These are phyloP conservation scores for Heimioporus sp. DNA, from an alignment of 768 basidiomycete species.

Conservation along the genomic window DNA sequence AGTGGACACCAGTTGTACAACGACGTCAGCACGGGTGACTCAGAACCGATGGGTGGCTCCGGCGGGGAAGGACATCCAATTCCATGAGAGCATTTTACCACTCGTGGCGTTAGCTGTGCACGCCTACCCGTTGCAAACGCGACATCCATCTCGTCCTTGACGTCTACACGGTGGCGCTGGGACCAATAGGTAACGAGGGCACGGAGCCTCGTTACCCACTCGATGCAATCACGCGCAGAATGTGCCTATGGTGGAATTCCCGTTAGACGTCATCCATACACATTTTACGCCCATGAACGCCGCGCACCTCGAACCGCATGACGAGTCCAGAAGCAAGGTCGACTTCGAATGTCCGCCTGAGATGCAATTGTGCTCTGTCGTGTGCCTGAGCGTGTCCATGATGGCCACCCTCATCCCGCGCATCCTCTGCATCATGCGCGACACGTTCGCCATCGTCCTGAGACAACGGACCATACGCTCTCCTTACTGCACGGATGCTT, in stretches of 20 bases:
- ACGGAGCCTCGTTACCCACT: constrained; percentile 82
- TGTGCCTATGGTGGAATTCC: constrained; percentile 46
- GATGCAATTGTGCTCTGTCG: constrained; percentile 47
- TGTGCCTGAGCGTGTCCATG: constrained; percentile 41
- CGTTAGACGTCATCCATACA: neutral
- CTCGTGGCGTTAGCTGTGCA: constrained; percentile 59
- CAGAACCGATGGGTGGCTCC: constrained; percentile 52
- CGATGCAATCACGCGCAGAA: constrained; percentile 62
- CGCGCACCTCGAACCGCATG: constrained; percentile 72
- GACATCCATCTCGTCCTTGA: constrained; percentile 78
- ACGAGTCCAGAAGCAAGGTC: constrained; percentile 65
- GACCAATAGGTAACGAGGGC: constrained; percentile 79
- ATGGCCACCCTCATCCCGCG: constrained; percentile 66
- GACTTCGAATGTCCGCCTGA: constrained; percentile 77
- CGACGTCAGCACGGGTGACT: constrained; percentile 55
- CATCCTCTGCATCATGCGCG: constrained; percentile 41
- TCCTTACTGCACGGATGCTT: constrained; percentile 58
- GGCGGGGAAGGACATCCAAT: constrained; percentile 43
- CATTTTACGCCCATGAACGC: constrained; percentile 11
- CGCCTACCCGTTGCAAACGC: constrained; percentile 51
- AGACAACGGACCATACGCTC: constrained; percentile 40
- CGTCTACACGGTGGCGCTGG: constrained; percentile 69
- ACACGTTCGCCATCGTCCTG: constrained; percentile 27
- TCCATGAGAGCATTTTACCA: constrained; percentile 26
- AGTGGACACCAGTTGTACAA: constrained; percentile 89